Percentiles rank a stretch among this genome's conserved stretches.
phyloP scores from a whole-genome alignment of 1,139 yeast species.

The Geotrichum reessii region DNA sequence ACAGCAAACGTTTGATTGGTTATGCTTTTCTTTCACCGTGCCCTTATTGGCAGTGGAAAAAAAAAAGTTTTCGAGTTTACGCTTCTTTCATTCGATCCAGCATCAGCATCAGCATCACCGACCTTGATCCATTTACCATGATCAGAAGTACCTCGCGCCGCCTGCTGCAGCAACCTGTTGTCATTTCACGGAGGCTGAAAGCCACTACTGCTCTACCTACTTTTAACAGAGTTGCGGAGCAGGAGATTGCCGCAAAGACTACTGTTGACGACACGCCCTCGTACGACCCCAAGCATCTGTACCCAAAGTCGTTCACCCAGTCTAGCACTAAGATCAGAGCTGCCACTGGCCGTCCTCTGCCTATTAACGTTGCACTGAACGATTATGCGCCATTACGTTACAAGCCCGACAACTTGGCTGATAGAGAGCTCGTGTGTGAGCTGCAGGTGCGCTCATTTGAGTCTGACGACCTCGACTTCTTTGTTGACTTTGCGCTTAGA shows the following conservation, averaged over 20 bases:
- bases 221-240: constrained; percentile 6
- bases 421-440: constrained; percentile 52
- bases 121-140: background rate
- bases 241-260: constrained; percentile 7
- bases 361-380: constrained; percentile 76
- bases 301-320: constrained; percentile 26
- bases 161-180: background rate
- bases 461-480: constrained; percentile 63
- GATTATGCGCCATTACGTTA: constrained; percentile 76
- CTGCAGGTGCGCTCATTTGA: constrained; percentile 69
- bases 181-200: background rate
- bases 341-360: constrained; percentile 51
- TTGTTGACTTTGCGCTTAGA: constrained; percentile 80
- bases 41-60: background rate
- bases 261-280: constrained; percentile 24
- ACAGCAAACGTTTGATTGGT: background rate
- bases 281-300: constrained; percentile 22
- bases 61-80: background rate
- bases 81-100: background rate
- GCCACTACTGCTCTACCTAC: background rate
- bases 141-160: background rate
- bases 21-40: background rate
- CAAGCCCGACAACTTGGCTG: constrained; percentile 61
- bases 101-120: background rate
- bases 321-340: constrained; percentile 26